phyloP scores from a whole-genome alignment of 495 filamentous ascomycete species.

The Bryoglossum gracile region DNA sequence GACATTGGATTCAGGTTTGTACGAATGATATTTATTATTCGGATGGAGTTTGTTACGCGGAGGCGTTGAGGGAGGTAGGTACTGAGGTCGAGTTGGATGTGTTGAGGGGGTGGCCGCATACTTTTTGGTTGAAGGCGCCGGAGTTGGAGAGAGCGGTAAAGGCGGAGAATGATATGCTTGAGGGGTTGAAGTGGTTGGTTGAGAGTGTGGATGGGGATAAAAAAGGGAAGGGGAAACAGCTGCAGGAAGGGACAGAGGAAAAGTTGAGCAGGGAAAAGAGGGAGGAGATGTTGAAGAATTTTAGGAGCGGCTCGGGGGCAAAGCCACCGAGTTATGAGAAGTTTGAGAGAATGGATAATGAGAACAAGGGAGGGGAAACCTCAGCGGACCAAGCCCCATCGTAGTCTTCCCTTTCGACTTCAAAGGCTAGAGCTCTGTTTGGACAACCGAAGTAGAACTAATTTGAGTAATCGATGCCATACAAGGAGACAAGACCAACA shows the following conservation, averaged over 20 bases:
- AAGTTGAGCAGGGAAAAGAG: neutral
- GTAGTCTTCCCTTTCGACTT: too few relatives aligned
- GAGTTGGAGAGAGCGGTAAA: constrained; percentile 19
- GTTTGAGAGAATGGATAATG: too few relatives aligned
- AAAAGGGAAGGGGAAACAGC: neutral
- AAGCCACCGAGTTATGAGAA: too few relatives aligned
- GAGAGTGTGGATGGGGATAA: constrained; percentile 1
- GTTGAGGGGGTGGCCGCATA: constrained; percentile 29
- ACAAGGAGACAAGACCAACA: too few relatives aligned
- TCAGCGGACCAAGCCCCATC: too few relatives aligned
- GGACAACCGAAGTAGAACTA: too few relatives aligned
- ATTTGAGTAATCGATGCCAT: too few relatives aligned
- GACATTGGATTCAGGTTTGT: constrained; percentile 30
- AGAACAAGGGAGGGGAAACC: too few relatives aligned
- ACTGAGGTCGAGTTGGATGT: constrained; percentile 27
- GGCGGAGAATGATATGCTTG: constrained; percentile 36
- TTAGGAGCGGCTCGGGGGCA: too few relatives aligned
- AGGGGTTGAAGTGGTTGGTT: constrained; percentile 33
- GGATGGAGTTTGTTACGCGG: constrained; percentile 31
- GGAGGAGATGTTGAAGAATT: too few relatives aligned
- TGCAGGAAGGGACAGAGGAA: too few relatives aligned
- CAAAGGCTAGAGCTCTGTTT: too few relatives aligned
- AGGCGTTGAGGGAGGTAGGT: constrained; percentile 25
- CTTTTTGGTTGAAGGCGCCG: constrained; percentile 31
- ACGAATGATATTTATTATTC: constrained; percentile 31